Base-by-base conservation (phyloP, 257 asterid species). In the Solanum verrucosum region DNA sequence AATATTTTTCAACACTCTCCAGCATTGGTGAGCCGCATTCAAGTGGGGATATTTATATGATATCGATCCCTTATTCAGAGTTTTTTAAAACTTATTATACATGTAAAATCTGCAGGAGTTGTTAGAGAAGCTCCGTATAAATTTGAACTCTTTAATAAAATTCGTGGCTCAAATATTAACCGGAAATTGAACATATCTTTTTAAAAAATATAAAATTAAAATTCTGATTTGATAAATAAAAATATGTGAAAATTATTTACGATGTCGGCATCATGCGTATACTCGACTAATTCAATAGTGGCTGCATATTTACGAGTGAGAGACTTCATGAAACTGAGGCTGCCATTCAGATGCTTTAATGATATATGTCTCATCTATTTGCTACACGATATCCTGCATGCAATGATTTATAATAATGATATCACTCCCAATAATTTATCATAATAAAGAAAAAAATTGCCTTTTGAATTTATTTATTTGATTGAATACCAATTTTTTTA, bases 111-210 rank as follows among this genome's bases (percentile, higher is more conserved):
- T 0, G 4, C 10, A 0, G 8, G 3, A 52, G 18, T 2, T 18
- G 10, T 5, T 6, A 52, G 2, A 52, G 63, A 52, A 52, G n/a
- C 63, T 52, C 1, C 0, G 3, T 52, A 52, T 18, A 52, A 52
- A 52, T 52, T 52, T 18, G 3, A 6, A 18, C n/a, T 18, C n/a
- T 52, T 6, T 16, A 6, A 9, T 52, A 10, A 52, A 52, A 6
- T 0, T 52, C 0, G 0, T 52, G 2, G 63, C n/a, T 52, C n/a
- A 52, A 2, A 16, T 52, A 16, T 6, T 52, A 18, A 52, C 0
- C 3, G 0, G 0, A 7, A 6, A 52, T 16, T 16, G 23, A 52
- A 52, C 3, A 52, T 52, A 2, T 6, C 3, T 52, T 52, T 16
- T 52, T 16, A 0, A 2, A 52, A 1, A 49, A 2, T 52, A 6